Conservation (phyloP, 345 rosid species). For the Boechera retrofracta region DNA sequence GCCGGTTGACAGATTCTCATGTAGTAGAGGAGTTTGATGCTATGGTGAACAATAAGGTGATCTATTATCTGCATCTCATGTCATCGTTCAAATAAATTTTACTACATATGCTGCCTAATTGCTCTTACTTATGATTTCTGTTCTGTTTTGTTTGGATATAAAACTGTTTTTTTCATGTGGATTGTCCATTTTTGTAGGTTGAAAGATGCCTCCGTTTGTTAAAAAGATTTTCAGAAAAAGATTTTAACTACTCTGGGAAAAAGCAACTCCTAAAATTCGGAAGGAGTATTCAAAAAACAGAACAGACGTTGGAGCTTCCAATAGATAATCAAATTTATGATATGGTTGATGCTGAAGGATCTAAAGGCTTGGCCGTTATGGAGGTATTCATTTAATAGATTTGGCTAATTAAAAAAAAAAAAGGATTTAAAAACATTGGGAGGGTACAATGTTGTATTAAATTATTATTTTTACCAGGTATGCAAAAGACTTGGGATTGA, state of each 20-base stretch:
- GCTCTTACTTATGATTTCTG: neutral
- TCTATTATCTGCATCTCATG: conserved; percentile 21
- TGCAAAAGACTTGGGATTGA: conserved; percentile 83
- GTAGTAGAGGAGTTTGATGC: conserved; percentile 79
- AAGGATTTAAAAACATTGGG: neutral
- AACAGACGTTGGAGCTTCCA: conserved; percentile 83
- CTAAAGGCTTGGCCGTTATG: conserved; percentile 67
- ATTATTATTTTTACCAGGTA: conserved; percentile 56
- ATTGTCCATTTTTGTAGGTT: conserved; percentile 53
- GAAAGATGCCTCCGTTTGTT: conserved; percentile 67
- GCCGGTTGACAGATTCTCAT: conserved; percentile 76
- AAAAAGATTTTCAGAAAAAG: conserved; percentile 52
- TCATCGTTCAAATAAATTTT: neutral
- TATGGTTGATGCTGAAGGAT: conserved; percentile 79
- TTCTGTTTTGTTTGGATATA: conserved; percentile 10
- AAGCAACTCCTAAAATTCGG: conserved; percentile 68
- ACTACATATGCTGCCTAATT: conserved; percentile 14
- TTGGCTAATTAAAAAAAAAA: neutral
- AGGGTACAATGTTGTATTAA: conserved; percentile 14
- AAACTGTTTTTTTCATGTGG: neutral
- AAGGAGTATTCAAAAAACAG: conserved; percentile 60
- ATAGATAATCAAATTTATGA: conserved; percentile 86
- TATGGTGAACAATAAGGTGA: conserved; percentile 79
- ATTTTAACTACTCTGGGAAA: conserved; percentile 51
- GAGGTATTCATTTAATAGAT: conserved; percentile 56